Conservation (phyloP, 2,329 filamentous ascomycete genomes). For the Madurella mycetomatis region DNA sequence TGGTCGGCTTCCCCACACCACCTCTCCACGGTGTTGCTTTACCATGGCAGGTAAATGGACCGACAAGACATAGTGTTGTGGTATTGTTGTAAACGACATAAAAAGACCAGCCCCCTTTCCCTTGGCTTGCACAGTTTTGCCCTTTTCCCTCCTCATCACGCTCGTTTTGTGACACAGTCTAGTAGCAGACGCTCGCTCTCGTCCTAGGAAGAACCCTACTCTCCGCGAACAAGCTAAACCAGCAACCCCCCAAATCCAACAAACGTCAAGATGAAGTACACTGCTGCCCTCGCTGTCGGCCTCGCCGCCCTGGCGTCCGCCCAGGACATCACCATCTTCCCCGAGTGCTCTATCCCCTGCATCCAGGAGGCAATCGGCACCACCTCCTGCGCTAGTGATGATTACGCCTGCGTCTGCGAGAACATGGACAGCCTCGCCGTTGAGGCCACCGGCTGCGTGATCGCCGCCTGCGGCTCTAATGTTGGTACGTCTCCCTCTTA, state of each 20-base stretch:
- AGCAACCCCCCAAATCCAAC: background rate
- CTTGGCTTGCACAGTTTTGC: background rate
- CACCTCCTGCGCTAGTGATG: slow-evolving; percentile 20
- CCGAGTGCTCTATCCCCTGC: slow-evolving; percentile 25
- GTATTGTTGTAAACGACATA: background rate
- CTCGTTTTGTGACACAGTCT: slow-evolving; percentile 11
- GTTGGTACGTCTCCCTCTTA: too few relatives aligned
- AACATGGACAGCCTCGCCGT: slow-evolving; percentile 21
- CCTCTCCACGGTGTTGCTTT: background rate
- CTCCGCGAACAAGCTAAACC: background rate
- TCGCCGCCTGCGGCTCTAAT: slow-evolving; percentile 22
- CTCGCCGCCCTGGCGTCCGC: slow-evolving; percentile 22
- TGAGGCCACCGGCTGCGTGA: slow-evolving; percentile 25
- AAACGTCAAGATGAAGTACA: slow-evolving; percentile 28
- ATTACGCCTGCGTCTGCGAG: slow-evolving; percentile 26
- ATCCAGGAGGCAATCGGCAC: slow-evolving; percentile 20
- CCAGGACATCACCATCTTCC: slow-evolving; percentile 25
- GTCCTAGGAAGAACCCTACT: background rate
- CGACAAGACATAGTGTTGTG: background rate
- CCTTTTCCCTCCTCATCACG: slow-evolving; percentile 6
- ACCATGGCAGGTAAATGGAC: background rate
- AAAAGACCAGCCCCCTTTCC: background rate
- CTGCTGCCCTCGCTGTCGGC: slow-evolving; percentile 17
- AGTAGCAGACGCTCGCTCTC: slow-evolving; percentile 9
- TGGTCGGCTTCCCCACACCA: background rate